These are phyloP conservation scores for Lepidopterella palustris DNA, from an alignment of 495 filamentous ascomycete species.

Conservation along the genomic window DNA sequence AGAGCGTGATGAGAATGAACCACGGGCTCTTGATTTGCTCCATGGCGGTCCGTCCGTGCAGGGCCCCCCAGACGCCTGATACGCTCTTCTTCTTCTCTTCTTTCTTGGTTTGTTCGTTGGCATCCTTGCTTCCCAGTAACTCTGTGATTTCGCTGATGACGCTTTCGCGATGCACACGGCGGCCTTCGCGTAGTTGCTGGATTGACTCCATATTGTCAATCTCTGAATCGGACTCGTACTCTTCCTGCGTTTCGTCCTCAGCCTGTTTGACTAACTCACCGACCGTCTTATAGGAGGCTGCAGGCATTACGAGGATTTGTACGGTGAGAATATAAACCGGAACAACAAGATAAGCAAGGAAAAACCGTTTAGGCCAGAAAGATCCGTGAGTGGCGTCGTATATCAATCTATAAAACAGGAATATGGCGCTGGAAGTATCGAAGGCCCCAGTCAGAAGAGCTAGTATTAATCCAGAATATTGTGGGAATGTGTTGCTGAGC, in stretches of 20 bases:
- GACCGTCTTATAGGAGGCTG: slow-evolving; percentile 78
- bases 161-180: slow-evolving; percentile 57
- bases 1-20: slow-evolving; percentile 80
- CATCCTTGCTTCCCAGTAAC: slow-evolving; percentile 58
- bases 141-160: slow-evolving; percentile 67
- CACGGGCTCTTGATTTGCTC: slow-evolving; percentile 76
- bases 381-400: slow-evolving; percentile 55
- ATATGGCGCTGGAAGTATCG: slow-evolving; percentile 81
- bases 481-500: slow-evolving; percentile 84
- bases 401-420: slow-evolving; percentile 74
- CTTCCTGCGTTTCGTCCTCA: slow-evolving; percentile 43
- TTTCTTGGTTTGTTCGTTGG: slow-evolving; percentile 48
- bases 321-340: slow-evolving; percentile 61
- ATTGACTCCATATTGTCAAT: slow-evolving; percentile 26
- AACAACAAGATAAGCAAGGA: slow-evolving; percentile 68
- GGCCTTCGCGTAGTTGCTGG: slow-evolving; percentile 42
- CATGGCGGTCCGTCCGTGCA: slow-evolving; percentile 66
- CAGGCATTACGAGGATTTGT: slow-evolving; percentile 72
- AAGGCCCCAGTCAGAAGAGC: slow-evolving; percentile 84
- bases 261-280: slow-evolving; percentile 73
- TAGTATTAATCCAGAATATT: slow-evolving; percentile 76
- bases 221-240: slow-evolving; percentile 43
- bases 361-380: slow-evolving; percentile 65
- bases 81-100: slow-evolving; percentile 53
- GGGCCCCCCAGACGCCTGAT: slow-evolving; percentile 79